Percentiles rank a stretch among this genome's conserved stretches.
phyloP scores from a whole-genome alignment of 2,329 filamentous ascomycete genomes.

The Pseudocercospora macadamiae region DNA sequence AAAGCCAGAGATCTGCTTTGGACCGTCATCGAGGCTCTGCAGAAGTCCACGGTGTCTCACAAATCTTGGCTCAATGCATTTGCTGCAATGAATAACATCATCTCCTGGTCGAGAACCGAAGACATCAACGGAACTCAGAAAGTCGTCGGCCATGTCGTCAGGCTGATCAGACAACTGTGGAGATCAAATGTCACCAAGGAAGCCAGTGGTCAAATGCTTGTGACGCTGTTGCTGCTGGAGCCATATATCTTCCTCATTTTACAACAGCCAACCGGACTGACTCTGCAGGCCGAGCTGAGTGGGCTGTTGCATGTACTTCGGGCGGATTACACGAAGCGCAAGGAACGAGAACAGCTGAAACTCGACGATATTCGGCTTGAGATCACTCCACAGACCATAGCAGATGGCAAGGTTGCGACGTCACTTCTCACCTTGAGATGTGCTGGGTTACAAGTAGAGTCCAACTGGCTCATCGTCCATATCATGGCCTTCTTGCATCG shows the following conservation, averaged over 20 bases:
- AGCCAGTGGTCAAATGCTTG: conserved; percentile 62
- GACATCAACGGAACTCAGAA: conserved; percentile 64
- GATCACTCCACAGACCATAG: conserved; percentile 11
- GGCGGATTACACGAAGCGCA: conserved; percentile 73
- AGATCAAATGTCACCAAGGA: conserved; percentile 61
- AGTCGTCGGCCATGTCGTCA: conserved; percentile 65
- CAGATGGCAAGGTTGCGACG: conserved; percentile 16
- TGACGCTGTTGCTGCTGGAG: conserved; percentile 66
- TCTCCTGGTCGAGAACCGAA: conserved; percentile 69
- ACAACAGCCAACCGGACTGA: conserved; percentile 22
- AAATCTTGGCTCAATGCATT: conserved; percentile 71
- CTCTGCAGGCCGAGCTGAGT: conserved; percentile 53
- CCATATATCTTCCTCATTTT: conserved; percentile 44
- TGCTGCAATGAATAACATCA: conserved; percentile 71
- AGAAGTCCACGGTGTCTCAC: conserved; percentile 47
- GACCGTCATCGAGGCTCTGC: conserved; percentile 48
- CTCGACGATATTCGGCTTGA: conserved; percentile 69
- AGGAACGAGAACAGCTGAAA: conserved; percentile 72
- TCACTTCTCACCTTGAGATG: conserved; percentile 34
- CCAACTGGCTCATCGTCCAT: conserved; percentile 42
- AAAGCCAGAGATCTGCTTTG: conserved; percentile 23
- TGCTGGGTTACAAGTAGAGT: conserved; percentile 34
- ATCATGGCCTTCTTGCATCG: conserved; percentile 43
- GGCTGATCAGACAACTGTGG: conserved; percentile 78
- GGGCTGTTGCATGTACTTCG: conserved; percentile 73